Base-by-base conservation (phyloP, 371 early-diverging fungal genomes). In the Coemansia sp. region DNA sequence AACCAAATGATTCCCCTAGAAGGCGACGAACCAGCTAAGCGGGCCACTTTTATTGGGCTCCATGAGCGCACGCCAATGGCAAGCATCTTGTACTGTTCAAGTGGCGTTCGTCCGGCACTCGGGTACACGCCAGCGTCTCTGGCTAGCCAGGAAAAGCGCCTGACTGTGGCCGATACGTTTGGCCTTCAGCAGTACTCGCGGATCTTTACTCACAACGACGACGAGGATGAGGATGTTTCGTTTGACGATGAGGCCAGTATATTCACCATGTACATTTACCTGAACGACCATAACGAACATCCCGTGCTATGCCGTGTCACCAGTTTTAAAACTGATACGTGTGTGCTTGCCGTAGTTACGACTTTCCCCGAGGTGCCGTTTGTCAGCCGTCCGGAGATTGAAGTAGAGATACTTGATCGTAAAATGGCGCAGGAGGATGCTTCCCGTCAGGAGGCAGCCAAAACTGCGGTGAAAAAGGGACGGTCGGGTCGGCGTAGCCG, bases 291-390 rank as follows among this genome's bases (percentile, higher is more conserved):
- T n/a, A 37, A 34, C 21, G 67, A 63, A 11, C 31, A 31, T 14
- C 67, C 67, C 4, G 71, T 71, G 4, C 40, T 67, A 39, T 61
- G 59, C 39, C 67, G 71, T 0, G 47, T 67, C 3, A 71, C 71
- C 27, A 67, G 67, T 18, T 71, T 71, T 59, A 71, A 71, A 39
- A 67, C 67, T 42, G 71, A 71, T 50, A 71, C 67, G 54, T 71
- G 67, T 59, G 52, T 71, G 3, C 58, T 71, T n/a, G 63, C 62
- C 7, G 45, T 71, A 0, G 63, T 40, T 14, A 42, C 67, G 52
- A 63, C 59, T 8, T 71, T 71, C 24, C 71, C 67, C 48, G 71
- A 71, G 29, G 31, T 67, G 29, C 71, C 71, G 34, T 71, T 67
- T 59, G 59, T 47, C 6, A 53, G 50, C 34, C 50, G 65, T 14